phyloP scores from a whole-genome alignment of 148 eudicot species.

The Heliamphora exappendiculata region DNA sequence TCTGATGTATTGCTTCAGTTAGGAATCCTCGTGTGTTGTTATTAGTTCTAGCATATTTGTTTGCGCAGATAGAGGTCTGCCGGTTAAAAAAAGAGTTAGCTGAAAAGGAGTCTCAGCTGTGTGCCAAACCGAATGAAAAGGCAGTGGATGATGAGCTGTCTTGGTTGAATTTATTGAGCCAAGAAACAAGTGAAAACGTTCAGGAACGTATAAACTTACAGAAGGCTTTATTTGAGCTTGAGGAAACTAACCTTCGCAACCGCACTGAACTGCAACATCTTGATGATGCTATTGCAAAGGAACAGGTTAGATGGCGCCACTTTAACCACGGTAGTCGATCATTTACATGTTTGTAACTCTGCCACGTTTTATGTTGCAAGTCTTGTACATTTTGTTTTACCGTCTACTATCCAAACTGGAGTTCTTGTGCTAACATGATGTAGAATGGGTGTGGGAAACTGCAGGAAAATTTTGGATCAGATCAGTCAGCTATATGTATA shows the following conservation, averaged over 20 bases:
- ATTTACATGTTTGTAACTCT: neutral
- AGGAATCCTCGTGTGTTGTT: neutral
- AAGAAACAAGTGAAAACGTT: slow-evolving; percentile 76
- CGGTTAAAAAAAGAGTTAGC: slow-evolving; percentile 63
- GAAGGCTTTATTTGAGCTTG: slow-evolving; percentile 78
- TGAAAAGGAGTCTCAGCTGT: slow-evolving; percentile 58
- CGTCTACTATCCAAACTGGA: slow-evolving; percentile 8
- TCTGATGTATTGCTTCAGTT: slow-evolving; percentile 6
- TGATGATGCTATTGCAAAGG: slow-evolving; percentile 70
- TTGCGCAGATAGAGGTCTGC: slow-evolving; percentile 60
- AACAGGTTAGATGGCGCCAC: slow-evolving; percentile 41
- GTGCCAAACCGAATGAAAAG: slow-evolving; percentile 54
- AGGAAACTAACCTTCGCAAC: slow-evolving; percentile 67
- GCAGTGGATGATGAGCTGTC: slow-evolving; percentile 64
- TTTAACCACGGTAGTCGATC: neutral
- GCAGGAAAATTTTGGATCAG: slow-evolving; percentile 1
- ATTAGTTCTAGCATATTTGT: slow-evolving; percentile 3
- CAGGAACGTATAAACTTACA: slow-evolving; percentile 85
- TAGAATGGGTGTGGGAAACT: neutral
- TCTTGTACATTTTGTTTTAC: neutral
- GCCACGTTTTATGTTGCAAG: neutral
- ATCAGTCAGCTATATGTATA: neutral
- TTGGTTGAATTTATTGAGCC: slow-evolving; percentile 64
- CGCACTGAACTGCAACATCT: slow-evolving; percentile 66
- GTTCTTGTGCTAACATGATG: neutral